Base-by-base conservation (phyloP, 2,329 filamentous ascomycete species). In the Trichoderma simmonsii region DNA sequence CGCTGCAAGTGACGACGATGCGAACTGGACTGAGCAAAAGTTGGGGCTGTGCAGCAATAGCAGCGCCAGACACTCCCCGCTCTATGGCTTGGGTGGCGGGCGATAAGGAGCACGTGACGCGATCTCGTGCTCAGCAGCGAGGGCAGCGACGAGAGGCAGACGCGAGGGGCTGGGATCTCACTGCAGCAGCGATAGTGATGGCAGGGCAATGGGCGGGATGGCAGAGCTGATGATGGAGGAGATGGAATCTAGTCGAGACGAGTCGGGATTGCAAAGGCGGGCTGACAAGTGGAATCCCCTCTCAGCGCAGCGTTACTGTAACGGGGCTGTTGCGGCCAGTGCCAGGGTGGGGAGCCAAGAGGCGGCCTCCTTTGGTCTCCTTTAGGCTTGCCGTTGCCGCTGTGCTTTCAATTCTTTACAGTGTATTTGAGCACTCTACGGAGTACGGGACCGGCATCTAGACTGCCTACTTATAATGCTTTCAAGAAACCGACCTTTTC, bases 31-130 rank as follows among this genome's bases (percentile, higher is more conserved):
- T 61, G 71, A 71, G 68, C 68, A 57, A 36, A 59, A 66, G 68
- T 71, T 67, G 71, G 71, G 71, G 71, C 71, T 71, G 71, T 73
- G 71, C 57, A 60, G 57, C 57, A 60, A 30, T 54, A 73, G 61
- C 39, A 43, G 39, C 39, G 71, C 66, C 71, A 72, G 71, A 71
- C 71, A 36, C 36, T 72, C 71, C 71, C 67, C 71, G 66, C 71
- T 72, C 70, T 63, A 62, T 30, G 70, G 70, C 54, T 57, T 32
- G 64, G 65, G 64, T 62, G 71, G 71, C 71, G 71, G 71, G 59
- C 71, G 71, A 64, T 71, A 34, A 64, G 51, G 61, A 70, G 60
- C 71, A 72, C 71, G 71, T 72, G 71, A 72, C 67, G 51, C 30
- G 65, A 26, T n/a, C 39, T 43, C 48, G 54, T 61, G 67, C 67